Evolutionary conservation across 225 moss, liverwort and hornwort species (phyloP).

Genomic region (Climacium dendroides): DNA sequence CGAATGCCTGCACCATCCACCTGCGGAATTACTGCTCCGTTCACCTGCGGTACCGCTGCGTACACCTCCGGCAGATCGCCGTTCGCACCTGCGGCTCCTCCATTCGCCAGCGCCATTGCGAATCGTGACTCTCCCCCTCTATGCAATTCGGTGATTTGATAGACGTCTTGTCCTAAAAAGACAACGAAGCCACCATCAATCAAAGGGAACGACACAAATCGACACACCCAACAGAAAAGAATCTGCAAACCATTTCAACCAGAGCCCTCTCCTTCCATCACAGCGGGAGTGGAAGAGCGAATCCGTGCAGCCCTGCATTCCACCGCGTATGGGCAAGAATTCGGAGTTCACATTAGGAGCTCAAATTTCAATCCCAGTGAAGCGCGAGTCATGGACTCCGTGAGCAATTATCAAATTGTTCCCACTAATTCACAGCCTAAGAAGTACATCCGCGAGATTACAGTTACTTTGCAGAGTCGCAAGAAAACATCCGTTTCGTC

Average conservation of each 20-base stretch:
- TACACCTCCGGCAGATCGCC: background rate
- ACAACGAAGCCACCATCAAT: too few species aligned
- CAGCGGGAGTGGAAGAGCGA: background rate
- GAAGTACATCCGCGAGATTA: background rate
- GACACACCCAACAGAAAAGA: background rate
- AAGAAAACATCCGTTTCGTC: background rate
- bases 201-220: background rate
- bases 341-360: too few species aligned
- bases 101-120: background rate
- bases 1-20: background rate
- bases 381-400: background rate
- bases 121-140: too few species aligned
- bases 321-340: background rate
- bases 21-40: background rate
- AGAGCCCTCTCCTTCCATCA: background rate
- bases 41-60: background rate
- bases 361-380: background rate
- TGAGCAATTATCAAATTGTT: background rate
- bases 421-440: too few species aligned
- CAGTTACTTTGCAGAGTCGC: background rate
- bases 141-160: background rate
- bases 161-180: background rate
- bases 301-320: background rate
- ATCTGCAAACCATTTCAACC: background rate
- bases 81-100: background rate